Percentiles rank a stretch among this genome's conserved stretches.
These are phyloP conservation scores for Aspergillus calidoustus DNA, from an alignment of 2,329 filamentous ascomycete genomes.

Conservation along the genomic window DNA sequence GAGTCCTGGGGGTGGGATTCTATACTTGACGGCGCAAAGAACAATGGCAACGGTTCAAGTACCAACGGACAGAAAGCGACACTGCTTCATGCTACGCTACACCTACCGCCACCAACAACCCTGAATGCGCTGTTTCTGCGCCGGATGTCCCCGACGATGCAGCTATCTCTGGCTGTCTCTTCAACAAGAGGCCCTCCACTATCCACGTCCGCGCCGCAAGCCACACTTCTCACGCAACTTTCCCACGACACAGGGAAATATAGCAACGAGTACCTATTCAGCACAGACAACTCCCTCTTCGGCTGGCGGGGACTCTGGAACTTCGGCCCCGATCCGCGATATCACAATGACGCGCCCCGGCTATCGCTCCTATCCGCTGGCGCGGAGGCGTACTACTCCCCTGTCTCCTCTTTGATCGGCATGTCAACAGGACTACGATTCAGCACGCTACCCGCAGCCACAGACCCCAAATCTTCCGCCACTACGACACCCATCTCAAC, in stretches of 20 bases:
- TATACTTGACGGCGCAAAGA: constrained; percentile 28
- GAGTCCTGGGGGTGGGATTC: constrained; percentile 40
- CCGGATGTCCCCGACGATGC: constrained; percentile 74
- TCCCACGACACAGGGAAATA: constrained; percentile 83
- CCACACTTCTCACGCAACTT: constrained; percentile 50
- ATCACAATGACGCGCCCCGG: constrained; percentile 58
- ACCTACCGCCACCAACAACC: constrained; percentile 71
- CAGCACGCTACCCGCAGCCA: constrained; percentile 73
- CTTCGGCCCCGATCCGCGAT: constrained; percentile 71
- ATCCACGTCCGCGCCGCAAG: constrained; percentile 50
- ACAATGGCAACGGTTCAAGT: constrained; percentile 17
- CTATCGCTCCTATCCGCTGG: constrained; percentile 85
- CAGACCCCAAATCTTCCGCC: constrained; percentile 31
- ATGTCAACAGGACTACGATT: constrained; percentile 88
- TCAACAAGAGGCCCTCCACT: constrained; percentile 46
- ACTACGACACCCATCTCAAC: constrained; percentile 59
- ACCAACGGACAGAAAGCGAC: constrained; percentile 41
- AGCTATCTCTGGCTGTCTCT: constrained; percentile 72
- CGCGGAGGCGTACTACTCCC: constrained; percentile 93
- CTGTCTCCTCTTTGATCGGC: constrained; percentile 90
- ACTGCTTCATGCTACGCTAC: constrained; percentile 51
- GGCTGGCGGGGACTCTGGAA: constrained; percentile 92
- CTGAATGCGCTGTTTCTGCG: constrained; percentile 85
- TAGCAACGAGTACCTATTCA: constrained; percentile 86
- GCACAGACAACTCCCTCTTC: constrained; percentile 87